These are phyloP conservation scores for Graphium sp. DNA, from an alignment of 2,329 filamentous ascomycete species.

Conservation along the genomic window DNA sequence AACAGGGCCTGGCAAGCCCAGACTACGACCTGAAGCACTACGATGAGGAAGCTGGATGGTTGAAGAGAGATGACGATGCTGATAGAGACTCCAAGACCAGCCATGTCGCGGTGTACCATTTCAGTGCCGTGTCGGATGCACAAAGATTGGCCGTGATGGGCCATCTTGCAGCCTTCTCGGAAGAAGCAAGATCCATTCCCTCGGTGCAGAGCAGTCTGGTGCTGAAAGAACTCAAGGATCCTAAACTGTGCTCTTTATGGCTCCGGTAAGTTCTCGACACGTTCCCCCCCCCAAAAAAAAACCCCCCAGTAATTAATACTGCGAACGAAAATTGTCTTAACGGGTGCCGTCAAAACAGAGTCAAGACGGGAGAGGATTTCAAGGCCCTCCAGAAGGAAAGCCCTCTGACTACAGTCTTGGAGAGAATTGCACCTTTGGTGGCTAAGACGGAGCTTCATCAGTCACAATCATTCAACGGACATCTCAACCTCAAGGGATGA, in stretches of 20 bases:
- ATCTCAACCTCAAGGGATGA: not conserved
- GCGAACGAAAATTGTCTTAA: not conserved
- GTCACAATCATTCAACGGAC: not conserved
- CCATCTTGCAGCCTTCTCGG: not conserved
- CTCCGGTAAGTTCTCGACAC: not conserved
- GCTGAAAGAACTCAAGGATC: not conserved
- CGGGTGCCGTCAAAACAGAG: not conserved
- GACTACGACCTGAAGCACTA: constrained; percentile 9
- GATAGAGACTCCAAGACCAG: constrained; percentile 5
- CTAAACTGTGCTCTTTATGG: not conserved
- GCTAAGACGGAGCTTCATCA: constrained; percentile 1
- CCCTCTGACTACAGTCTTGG: not conserved
- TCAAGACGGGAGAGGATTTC: not conserved
- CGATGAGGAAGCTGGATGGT: constrained; percentile 5
- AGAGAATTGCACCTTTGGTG: not conserved
- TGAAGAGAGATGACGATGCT: constrained; percentile 5
- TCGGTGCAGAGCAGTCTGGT: constrained; percentile 1
- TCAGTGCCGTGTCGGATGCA: constrained; percentile 5
- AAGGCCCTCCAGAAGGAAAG: not conserved
- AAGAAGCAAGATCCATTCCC: not conserved
- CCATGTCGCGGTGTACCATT: constrained; percentile 7
- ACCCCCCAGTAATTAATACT: too few relatives aligned
- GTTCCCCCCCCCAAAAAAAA: not conserved
- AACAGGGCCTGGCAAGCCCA: constrained; percentile 5
- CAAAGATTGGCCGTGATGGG: not conserved